phyloP scores from a whole-genome alignment of 441 rosid species.

The Brassica balearica region DNA sequence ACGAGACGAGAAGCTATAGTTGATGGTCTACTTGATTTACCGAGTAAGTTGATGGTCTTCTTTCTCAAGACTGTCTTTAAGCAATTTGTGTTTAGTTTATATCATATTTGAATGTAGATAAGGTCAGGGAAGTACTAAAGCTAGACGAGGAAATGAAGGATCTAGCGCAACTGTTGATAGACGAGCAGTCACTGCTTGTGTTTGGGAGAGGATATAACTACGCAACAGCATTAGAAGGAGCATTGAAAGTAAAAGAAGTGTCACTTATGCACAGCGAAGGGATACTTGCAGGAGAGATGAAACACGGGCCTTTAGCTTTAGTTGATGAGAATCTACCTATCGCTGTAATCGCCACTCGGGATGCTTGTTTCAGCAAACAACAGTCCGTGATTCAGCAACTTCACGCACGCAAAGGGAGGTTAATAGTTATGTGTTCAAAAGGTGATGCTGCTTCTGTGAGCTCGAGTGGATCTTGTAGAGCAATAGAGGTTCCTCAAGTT shows the following conservation, averaged over 20 bases:
- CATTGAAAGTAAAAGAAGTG: slow-evolving; percentile 92
- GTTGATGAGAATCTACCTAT: slow-evolving; percentile 94
- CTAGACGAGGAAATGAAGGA: slow-evolving; percentile 88
- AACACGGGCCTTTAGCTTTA: slow-evolving; percentile 93
- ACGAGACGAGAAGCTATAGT: slow-evolving; percentile 54
- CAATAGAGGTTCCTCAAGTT: slow-evolving; percentile 87
- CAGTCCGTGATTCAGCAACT: slow-evolving; percentile 97
- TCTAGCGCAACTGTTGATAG: slow-evolving; percentile 75
- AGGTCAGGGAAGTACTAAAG: slow-evolving; percentile 85
- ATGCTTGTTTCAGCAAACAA: slow-evolving; percentile 93
- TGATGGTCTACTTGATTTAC: slow-evolving; percentile 82
- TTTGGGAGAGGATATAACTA: slow-evolving; percentile 97
- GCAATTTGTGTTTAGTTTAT: slow-evolving; percentile 54
- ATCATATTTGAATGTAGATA: slow-evolving; percentile 58
- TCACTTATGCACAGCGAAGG: slow-evolving; percentile 98
- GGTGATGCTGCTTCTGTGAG: slow-evolving; percentile 81
- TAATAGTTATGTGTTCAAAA: slow-evolving; percentile 79
- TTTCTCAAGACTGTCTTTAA: slow-evolving; percentile 4
- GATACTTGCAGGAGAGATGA: slow-evolving; percentile 96
- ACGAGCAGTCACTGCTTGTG: slow-evolving; percentile 92
- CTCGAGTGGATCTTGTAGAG: slow-evolving; percentile 69
- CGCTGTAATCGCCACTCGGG: slow-evolving; percentile 85
- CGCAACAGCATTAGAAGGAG: slow-evolving; percentile 96
- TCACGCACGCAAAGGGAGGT: slow-evolving; percentile 86
- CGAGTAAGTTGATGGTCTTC: slow-evolving; percentile 52